Base-by-base conservation (phyloP, 805 yeast species). In the Lipomyces lipofer region DNA sequence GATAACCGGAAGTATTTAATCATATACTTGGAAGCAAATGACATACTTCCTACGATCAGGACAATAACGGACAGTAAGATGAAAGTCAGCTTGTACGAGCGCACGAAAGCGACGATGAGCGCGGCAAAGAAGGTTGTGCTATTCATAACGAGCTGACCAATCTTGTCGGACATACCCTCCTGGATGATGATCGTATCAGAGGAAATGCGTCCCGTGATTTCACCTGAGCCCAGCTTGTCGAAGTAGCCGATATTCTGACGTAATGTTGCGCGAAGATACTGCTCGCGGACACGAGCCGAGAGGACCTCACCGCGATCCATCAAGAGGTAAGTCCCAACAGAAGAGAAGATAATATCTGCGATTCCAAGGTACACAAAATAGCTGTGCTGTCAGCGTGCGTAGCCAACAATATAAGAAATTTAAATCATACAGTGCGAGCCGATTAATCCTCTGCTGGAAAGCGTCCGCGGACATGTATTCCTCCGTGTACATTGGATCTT, bases 221-320 rank as follows among this genome's bases (percentile, higher is more conserved):
- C 73, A 13, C 77, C 77, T 10, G 75, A 68, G 10, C 77, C 77
- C 8, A 73, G 63, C 43, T 66, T 66, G 57, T 73, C 77, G 53
- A 73, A 74, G 49, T 68, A 74, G 13, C 71, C 77, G 40, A 73
- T 69, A 49, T 73, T 73, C 54, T 73, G 77, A 36, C 73, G 66
- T 43, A 73, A 62, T 6, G 73, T 63, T 1, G 75, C 71, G 49
- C 58, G 51, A 32, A 73, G 62, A 49, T 72, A 73, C 33, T 64
- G 55, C 54, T 69, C 66, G 29, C 77, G 70, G 59, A 72, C 69
- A 13, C 75, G 60, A 5, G 73, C 71, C 2, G 78, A 66, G 29
- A 73, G 62, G 13, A 70, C 64, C 57, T 74, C 78, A 22, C 79
- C 78, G 7, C 69, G 63, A 39, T 70, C 68, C 7, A 72, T 71